Evolutionary conservation across 805 yeast genomes (phyloP).

Genomic region (Torulaspora indica): DNA sequence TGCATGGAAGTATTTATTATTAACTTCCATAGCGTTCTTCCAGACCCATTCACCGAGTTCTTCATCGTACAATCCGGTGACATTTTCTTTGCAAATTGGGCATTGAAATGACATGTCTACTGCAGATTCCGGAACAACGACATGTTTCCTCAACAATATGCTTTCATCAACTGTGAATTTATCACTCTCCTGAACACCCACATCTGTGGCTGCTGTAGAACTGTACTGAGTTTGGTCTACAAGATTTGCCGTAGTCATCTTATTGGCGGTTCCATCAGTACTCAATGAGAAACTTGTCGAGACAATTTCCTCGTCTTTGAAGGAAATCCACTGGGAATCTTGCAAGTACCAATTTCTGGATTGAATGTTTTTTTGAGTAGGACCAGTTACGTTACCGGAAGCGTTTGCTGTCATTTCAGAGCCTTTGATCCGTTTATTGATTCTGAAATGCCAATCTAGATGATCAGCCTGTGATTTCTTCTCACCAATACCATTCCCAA

Average conservation of each 20-base stretch:
- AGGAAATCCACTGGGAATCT: constrained; percentile 65
- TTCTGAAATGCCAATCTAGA: constrained; percentile 94
- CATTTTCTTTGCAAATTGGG: constrained; percentile 64
- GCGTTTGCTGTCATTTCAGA: constrained; percentile 18
- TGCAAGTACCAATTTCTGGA: constrained; percentile 79
- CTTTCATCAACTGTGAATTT: constrained; percentile 24
- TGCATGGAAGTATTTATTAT: constrained; percentile 56
- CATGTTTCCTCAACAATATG: constrained; percentile 45
- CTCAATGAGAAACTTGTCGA: constrained; percentile 33
- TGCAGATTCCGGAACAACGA: constrained; percentile 62
- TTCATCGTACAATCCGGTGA: constrained; percentile 64
- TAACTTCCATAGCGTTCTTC: constrained; percentile 55
- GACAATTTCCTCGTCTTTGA: constrained; percentile 62
- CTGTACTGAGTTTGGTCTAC: constrained; percentile 12
- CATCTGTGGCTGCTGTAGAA: constrained; percentile 1
- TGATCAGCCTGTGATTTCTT: constrained; percentile 55
- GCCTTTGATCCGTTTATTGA: constrained; percentile 68
- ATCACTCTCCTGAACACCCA: constrained; percentile 2
- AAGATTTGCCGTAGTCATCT: constrained; percentile 17
- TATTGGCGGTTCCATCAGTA: constrained; percentile 3
- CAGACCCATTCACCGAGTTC: constrained; percentile 79
- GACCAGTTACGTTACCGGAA: constrained; percentile 10
- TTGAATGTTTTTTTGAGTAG: constrained; percentile 45
- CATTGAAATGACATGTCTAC: constrained; percentile 55
- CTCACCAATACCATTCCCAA: constrained; percentile 56